Conservation (phyloP, 2,329 filamentous ascomycete genomes). For the Trichoderma endophyticum region DNA sequence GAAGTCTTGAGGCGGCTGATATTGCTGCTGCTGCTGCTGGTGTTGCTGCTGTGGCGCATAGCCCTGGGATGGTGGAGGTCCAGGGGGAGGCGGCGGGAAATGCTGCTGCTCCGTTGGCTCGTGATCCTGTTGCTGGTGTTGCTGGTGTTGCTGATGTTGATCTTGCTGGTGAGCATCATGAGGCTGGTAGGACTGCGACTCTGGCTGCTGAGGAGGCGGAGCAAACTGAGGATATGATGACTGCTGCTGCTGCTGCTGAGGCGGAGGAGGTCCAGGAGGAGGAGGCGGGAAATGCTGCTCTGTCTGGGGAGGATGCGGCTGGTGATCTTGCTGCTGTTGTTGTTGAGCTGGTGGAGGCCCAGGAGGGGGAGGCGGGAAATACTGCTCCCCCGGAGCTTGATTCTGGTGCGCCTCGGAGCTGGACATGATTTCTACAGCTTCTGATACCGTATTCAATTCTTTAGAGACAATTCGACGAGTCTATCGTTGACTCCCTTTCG, state of each 20-base stretch:
- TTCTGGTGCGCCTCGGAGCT: neutral
- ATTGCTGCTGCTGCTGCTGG: slow-evolving; percentile 7
- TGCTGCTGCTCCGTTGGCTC: neutral
- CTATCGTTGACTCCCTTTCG: neutral
- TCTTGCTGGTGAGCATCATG: neutral
- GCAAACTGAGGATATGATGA: neutral
- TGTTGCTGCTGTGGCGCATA: neutral
- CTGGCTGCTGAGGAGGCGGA: neutral
- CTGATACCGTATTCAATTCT: neutral
- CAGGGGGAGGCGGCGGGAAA: neutral
- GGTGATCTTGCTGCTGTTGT: neutral
- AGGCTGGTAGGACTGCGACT: neutral
- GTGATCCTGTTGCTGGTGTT: neutral
- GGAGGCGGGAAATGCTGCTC: neutral
- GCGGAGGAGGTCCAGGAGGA: neutral
- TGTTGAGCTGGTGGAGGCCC: neutral
- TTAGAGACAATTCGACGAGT: neutral
- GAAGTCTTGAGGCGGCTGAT: neutral
- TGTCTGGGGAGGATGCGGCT: neutral
- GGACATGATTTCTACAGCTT: neutral
- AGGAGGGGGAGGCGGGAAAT: slow-evolving; percentile 14
- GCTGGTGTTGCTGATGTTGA: neutral
- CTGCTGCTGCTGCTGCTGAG: slow-evolving; percentile 12
- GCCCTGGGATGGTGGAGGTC: neutral
- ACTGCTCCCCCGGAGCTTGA: neutral